phyloP scores from a whole-genome alignment of 2,329 filamentous ascomycete species.

The Rhexocercosporidium sp. region DNA sequence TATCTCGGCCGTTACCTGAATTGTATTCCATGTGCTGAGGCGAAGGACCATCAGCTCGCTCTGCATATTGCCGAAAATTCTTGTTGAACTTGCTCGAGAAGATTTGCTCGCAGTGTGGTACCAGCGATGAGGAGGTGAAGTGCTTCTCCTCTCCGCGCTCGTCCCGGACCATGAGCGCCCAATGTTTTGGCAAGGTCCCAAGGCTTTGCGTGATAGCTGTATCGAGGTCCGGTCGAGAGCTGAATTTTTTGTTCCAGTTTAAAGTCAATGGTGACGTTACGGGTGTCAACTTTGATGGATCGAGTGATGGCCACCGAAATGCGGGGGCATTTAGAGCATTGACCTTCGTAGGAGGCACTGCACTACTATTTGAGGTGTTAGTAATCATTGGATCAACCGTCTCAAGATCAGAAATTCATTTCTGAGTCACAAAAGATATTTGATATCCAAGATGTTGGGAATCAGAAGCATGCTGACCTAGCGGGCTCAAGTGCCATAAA shows the following conservation, averaged over 20 bases:
- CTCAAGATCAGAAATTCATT: too few relatives aligned
- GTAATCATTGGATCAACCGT: neutral
- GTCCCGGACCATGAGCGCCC: neutral
- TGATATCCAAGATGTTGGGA: neutral
- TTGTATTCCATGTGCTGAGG: neutral
- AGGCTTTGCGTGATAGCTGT: neutral
- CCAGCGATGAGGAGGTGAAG: neutral
- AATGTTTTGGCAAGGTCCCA: neutral
- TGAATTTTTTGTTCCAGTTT: neutral
- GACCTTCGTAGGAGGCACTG: neutral
- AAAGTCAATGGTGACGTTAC: neutral
- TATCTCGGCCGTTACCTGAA: neutral
- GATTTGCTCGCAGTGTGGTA: neutral
- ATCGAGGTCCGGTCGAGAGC: neutral
- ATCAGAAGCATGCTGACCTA: neutral
- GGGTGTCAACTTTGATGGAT: neutral
- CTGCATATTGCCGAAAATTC: neutral
- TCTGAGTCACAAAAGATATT: neutral
- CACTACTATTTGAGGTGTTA: neutral
- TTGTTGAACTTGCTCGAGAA: neutral
- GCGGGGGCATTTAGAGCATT: neutral
- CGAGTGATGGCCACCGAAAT: neutral
- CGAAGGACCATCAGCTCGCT: neutral
- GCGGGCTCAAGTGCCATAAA: neutral
- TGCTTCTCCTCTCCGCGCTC: neutral